Evolutionary conservation across 257 asterid species (phyloP), one percentile per base, ranked within the genome.

Genomic region (Jasminum sambac): DNA sequence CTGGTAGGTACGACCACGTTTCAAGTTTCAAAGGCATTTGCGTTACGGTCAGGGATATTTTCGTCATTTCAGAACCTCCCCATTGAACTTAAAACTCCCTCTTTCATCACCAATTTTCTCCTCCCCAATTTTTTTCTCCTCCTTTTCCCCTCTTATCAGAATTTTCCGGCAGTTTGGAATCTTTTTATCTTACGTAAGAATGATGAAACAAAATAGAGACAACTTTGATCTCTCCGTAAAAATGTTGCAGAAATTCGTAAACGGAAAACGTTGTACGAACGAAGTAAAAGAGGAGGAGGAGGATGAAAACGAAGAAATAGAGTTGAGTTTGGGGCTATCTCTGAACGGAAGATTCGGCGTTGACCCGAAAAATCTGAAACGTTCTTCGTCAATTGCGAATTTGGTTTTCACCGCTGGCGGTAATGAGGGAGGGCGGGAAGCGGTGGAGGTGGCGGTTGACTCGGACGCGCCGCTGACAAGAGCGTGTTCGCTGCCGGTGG

Each of bases 261-360:
- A 62, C 48, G 75, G 62, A 4, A 67, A 70, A 46, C 71, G 3
- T 11, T 43, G 58, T 50, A 59, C 40, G 5, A 52, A 44, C 0
- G 76, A 24, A 21, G 30, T 37, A 0, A 74, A 66, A 3, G 46
- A 19, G 1, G 83, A 67, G 1, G 83, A 67, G 2, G 72, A 5
- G 1, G 82, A 44, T 4, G 78, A 25, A 0, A 84, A 70, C 0
- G 92, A 57, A 3, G 92, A 73, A 8, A 50, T 93, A 30, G 94
- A 93, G 84, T 62, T 93, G 69, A 85, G 90, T 71, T 76, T 93
- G 69, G 96, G 95, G 44, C 95, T 90, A 5, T 90, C 98, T 0
- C 63, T 78, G 83, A 92, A 90, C 73, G 98, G 98, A 0, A 72
- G 83, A 71, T 92, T 87, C 63, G 97, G 97, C 2, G 90, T 90